These are phyloP conservation scores for Tolypocladium endophyticum DNA, from an alignment of 2,329 filamentous ascomycete genomes.

Conservation along the genomic window DNA sequence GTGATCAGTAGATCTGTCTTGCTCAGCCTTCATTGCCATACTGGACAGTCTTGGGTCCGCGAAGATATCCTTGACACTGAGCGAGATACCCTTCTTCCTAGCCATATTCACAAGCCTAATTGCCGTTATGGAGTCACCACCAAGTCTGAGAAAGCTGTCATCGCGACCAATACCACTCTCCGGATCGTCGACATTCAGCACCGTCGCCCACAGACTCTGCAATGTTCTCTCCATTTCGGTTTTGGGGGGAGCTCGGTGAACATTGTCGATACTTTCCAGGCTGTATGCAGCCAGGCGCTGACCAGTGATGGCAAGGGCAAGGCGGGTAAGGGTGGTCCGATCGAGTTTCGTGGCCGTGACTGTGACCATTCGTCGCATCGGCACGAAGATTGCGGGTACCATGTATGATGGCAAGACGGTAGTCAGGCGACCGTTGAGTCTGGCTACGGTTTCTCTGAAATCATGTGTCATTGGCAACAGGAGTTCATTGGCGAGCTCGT, in stretches of 20 bases:
- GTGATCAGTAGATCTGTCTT: not conserved
- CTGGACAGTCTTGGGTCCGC: not conserved
- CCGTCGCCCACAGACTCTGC: slow-evolving; percentile 1
- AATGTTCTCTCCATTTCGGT: not conserved
- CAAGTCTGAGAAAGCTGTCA: not conserved
- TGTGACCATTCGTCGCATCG: slow-evolving; percentile 5
- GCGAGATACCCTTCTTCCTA: not conserved
- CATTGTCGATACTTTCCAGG: not conserved
- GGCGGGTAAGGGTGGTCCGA: slow-evolving; percentile 1
- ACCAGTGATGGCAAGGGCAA: not conserved
- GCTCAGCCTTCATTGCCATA: not conserved
- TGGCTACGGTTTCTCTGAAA: not conserved
- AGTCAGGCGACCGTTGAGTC: not conserved
- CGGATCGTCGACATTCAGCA: not conserved
- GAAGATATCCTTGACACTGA: not conserved
- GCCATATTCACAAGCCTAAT: slow-evolving; percentile 4
- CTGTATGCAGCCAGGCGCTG: not conserved
- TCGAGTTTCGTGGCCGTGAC: slow-evolving; percentile 9
- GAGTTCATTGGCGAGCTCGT: not conserved
- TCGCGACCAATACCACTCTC: not conserved
- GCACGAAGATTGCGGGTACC: slow-evolving; percentile 4
- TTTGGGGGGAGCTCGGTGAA: not conserved
- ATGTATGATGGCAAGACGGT: slow-evolving; percentile 7
- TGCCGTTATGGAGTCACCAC: slow-evolving; percentile 9
- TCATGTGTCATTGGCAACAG: not conserved